These are phyloP conservation scores for Exidia glandulosa DNA, from an alignment of 768 basidiomycete species.

Conservation along the genomic window DNA sequence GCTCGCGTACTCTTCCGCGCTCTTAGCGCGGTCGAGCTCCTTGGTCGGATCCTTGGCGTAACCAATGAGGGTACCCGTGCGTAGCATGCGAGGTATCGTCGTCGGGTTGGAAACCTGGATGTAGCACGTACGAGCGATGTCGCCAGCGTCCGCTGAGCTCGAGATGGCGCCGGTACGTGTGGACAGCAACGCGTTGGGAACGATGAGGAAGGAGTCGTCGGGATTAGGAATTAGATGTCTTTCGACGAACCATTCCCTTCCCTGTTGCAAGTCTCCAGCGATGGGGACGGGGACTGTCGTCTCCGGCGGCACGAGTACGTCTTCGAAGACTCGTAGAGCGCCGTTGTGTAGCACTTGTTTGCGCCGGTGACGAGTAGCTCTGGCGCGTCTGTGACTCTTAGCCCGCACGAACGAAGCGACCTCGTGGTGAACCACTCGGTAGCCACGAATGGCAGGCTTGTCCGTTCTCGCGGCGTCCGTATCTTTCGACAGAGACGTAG, in stretches of 20 bases:
- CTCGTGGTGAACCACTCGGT: neutral
- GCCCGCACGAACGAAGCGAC: neutral
- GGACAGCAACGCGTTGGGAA: neutral
- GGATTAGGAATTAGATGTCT: neutral
- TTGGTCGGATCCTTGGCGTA: neutral
- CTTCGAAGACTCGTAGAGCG: neutral
- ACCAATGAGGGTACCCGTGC: neutral
- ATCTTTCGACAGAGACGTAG: neutral
- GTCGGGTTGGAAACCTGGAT: neutral
- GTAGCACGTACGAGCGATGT: neutral
- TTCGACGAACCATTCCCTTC: neutral
- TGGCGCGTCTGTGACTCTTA: neutral
- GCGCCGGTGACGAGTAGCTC: neutral
- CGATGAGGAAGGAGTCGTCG: neutral
- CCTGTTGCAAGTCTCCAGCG: neutral
- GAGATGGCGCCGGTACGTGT: neutral
- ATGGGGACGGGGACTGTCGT: neutral
- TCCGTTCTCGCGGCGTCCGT: neutral
- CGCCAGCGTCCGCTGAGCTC: neutral
- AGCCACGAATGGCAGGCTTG: neutral
- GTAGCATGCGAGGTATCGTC: neutral
- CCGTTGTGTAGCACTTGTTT: neutral
- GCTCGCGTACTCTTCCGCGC: neutral
- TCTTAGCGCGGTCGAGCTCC: neutral
- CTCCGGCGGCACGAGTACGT: neutral